Base-by-base conservation (phyloP, 1,284 basidiomycete genomes). In the Rhodotorula sp. region DNA sequence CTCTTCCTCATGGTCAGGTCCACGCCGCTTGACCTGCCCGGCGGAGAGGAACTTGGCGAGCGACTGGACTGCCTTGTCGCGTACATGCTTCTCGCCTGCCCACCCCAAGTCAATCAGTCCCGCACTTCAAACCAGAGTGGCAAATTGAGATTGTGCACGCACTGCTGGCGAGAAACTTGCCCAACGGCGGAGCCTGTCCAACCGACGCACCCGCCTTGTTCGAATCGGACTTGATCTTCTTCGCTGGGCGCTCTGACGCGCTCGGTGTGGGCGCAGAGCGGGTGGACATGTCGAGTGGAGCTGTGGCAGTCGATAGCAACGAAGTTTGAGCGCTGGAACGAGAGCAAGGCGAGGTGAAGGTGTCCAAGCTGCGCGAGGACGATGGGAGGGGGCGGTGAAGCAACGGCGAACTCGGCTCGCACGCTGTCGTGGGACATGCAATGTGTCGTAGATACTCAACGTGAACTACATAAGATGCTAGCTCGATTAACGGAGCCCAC, bases 141-240 rank as follows among this genome's bases (percentile, higher is more conserved):
- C 0, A 20, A 15, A 4, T 13, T 13, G 15, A 0, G 90, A 91
- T 19, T 92, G 84, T 79, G 64, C 24, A 78, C 86, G 70, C 77
- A 92, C 92, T 92, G 55, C 92, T 92, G 17, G 92, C 92, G 48
- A 96, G 86, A 79, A 90, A 91, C 81, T 95, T 96, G 64, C 87
- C 93, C 29, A 94, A 81, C 3, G 92, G 92, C 64, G 83, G 76
- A 3, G 73, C 68, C 4, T 67, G 67, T 22, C 56, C 55, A 22
- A 67, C 69, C 22, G 64, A 47, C 1, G 49, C 15, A 27, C 19
- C 13, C 7, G 44, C 8, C 53, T n/a, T 29, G 53, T 27, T 36
- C 34, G 53, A 20, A 24, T 10, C 29, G 36, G 36, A 29, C 49
- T 61, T 66, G 32, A 15, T n/a, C 29, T 59, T 58, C 51, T 59